Evolutionary conservation across 2,329 filamentous ascomycete species (phyloP), one percentile per base, ranked within the genome.

Genomic region (Elsinoe fawcettii): DNA sequence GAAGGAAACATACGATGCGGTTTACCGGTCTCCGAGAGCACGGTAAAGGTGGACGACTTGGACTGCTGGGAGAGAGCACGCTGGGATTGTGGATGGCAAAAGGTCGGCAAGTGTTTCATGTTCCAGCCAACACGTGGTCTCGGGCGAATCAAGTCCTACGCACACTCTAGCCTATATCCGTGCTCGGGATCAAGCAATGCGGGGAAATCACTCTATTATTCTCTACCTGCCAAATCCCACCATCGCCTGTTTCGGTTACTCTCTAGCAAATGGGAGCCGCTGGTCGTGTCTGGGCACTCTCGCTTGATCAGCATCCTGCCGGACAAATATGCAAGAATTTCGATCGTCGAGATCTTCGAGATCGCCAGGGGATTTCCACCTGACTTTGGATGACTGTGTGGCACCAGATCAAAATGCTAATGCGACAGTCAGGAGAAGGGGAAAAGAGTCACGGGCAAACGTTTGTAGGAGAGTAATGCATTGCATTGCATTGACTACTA

Each of bases 331-430:
- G 37, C 39, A 23, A 20, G 18, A 25, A 49, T 49, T 49, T 25
- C 44, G 44, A 49, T 49, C 44, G 44, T 49, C 44, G 44, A 49
- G 44, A 49, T 49, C 44, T 30, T 49, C 44, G 44, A 30, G 44
- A 49, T 49, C 44, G 44, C 44, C 44, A 49, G 44, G 44, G 44
- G 44, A 25, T 7, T 6, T 30, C 20, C 12, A 49, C n/a, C 18
- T 7, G 14, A 23, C 12, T 14, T 16, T 49, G 7, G 43, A 25
- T 37, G 34, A 37, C 5, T 3, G 34, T 37, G 34, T 37, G 34
- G 34, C 34, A 37, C 5, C 34, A 14, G 4, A 37, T 37, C 39
- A 43, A 3, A 20, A 5, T 6, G 39, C 16, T 4, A 20, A 9
- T 18, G 39, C 20, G 39, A 27, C 20, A 23, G 18, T 22, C 9